A percentile compares a stretch with the other conserved stretches of the same genome.
Conservation (phyloP, 306 rosid genomes). For the Canavalia gladiata region DNA sequence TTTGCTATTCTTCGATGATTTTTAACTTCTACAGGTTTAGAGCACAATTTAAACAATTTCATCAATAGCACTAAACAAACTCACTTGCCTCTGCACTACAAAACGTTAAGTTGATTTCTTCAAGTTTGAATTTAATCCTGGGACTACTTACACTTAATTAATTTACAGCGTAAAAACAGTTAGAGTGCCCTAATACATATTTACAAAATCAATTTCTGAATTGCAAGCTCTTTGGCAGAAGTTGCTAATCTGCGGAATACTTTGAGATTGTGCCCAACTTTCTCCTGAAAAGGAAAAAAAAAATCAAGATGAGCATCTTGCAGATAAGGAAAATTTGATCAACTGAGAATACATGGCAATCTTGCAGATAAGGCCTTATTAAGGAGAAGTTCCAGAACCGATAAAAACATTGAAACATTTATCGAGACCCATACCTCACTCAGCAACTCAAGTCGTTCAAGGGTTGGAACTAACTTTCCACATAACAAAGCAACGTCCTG, state of each 20-base stretch:
- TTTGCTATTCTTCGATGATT: neutral
- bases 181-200: neutral
- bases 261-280: slow-evolving; percentile 85
- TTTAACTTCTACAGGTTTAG: neutral
- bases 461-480: slow-evolving; percentile 72
- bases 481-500: slow-evolving; percentile 67
- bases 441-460: slow-evolving; percentile 84
- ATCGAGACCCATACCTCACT: slow-evolving; percentile 70
- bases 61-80: neutral
- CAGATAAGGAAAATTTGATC: neutral
- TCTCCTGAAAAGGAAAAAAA: slow-evolving; percentile 62
- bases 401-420: slow-evolving; percentile 12
- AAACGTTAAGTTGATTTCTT: neutral
- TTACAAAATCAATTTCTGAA: slow-evolving; percentile 65
- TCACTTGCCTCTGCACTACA: neutral
- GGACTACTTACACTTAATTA: neutral
- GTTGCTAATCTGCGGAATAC: slow-evolving; percentile 81
- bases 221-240: slow-evolving; percentile 81
- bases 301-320: slow-evolving; percentile 12
- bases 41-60: neutral
- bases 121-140: neutral
- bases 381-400: neutral
- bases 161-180: slow-evolving; percentile 18
- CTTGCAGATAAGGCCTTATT: neutral
- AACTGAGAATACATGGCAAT: neutral